Percentiles rank a stretch among this genome's conserved stretches.
phyloP scores from a whole-genome alignment of 768 basidiomycete genomes.

The Cystobasidium ongulense region DNA sequence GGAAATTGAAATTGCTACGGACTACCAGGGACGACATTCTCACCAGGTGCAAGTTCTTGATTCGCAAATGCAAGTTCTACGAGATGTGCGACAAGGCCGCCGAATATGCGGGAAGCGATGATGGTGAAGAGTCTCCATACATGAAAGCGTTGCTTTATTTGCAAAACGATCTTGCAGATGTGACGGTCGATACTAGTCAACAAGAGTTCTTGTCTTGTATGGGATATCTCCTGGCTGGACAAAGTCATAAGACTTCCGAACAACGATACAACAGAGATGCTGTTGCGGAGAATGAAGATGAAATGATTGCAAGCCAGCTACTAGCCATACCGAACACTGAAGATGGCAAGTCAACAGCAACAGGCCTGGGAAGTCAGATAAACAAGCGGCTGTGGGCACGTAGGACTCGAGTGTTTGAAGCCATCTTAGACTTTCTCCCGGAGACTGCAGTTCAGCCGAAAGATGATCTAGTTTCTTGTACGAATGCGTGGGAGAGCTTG shows the following conservation, averaged over 20 bases:
- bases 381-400: conserved; percentile 10
- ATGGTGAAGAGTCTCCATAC: conserved; percentile 8
- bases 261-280: conserved; percentile 6
- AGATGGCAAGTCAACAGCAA: not conserved
- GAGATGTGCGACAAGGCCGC: not conserved
- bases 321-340: not conserved
- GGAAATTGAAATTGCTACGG: conserved; percentile 25
- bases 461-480: conserved; percentile 29
- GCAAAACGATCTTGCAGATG: conserved; percentile 37
- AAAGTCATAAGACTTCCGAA: not conserved
- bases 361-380: not conserved
- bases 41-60: conserved; percentile 35
- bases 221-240: conserved; percentile 36
- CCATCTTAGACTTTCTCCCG: conserved; percentile 34
- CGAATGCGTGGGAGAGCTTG: not conserved
- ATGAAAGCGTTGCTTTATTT: conserved; percentile 39
- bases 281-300: conserved; percentile 7
- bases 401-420: conserved; percentile 36
- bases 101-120: not conserved
- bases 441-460: conserved; percentile 30
- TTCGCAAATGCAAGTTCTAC: conserved; percentile 37
- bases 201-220: conserved; percentile 40
- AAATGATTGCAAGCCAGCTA: conserved; percentile 3
- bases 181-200: conserved; percentile 35
- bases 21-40: conserved; percentile 37